Evolutionary conservation across 495 filamentous ascomycete species (phyloP).

Genomic region (Lasiosphaeris hirsuta): DNA sequence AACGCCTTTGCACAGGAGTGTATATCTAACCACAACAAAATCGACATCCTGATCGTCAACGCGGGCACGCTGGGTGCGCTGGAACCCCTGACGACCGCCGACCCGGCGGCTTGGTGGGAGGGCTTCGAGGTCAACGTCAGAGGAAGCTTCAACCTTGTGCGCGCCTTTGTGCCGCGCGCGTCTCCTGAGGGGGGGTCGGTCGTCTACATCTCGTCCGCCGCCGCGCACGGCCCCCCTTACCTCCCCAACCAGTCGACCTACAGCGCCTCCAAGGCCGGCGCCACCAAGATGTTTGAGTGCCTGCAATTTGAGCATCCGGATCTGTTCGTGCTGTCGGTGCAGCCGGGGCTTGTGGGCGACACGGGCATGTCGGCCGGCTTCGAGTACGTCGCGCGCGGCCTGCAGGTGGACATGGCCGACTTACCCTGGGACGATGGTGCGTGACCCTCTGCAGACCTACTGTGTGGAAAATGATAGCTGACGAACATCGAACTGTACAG

Average conservation of each 20-base stretch:
- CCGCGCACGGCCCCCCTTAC: neutral
- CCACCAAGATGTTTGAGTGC: neutral
- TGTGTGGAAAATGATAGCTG: neutral
- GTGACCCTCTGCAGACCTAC: too few relatives aligned
- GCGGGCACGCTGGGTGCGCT: conserved; percentile 28
- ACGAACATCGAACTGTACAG: conserved; percentile 14
- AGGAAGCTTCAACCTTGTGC: conserved; percentile 28
- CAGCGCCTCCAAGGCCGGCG: neutral
- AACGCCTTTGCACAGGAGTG: too few relatives aligned
- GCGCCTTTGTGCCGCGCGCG: conserved; percentile 26
- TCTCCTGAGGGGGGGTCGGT: neutral
- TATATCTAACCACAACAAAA: neutral
- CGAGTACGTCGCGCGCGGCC: too few relatives aligned
- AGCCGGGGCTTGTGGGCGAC: neutral
- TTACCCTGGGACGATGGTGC: too few relatives aligned
- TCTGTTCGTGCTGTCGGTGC: neutral
- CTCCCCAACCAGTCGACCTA: neutral
- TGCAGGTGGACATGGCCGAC: too few relatives aligned
- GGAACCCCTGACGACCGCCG: conserved; percentile 20
- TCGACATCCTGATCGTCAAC: conserved; percentile 38
- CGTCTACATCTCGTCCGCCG: neutral
- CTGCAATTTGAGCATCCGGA: neutral
- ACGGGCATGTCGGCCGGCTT: neutral
- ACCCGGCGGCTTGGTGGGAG: conserved; percentile 24
- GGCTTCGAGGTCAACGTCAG: conserved; percentile 37